Conservation (phyloP, 768 basidiomycete genomes). For the Ramaria sp. region DNA sequence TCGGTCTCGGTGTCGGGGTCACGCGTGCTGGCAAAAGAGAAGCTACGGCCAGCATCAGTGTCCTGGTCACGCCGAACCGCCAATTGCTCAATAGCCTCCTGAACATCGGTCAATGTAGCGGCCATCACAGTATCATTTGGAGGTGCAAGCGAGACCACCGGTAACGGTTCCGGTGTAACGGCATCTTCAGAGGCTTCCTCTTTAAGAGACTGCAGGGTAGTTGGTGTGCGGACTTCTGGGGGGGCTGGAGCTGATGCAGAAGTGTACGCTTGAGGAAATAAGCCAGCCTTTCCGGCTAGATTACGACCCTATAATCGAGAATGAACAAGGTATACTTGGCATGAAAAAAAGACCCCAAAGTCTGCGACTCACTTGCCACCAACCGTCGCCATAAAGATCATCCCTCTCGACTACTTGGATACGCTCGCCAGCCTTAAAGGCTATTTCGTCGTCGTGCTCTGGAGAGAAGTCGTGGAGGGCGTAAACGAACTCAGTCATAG, state of each 20-base stretch:
- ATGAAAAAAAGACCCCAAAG: constrained; percentile 9
- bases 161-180: too few relatives aligned
- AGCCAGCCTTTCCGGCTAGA: constrained; percentile 65
- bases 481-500: constrained; percentile 77
- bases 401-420: constrained; percentile 91
- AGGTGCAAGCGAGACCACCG: constrained; percentile 1
- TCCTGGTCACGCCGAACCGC: constrained; percentile 35
- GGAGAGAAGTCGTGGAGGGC: constrained; percentile 82
- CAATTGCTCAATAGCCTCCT: constrained; percentile 83
- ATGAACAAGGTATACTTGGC: constrained; percentile 5
- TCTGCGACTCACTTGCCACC: constrained; percentile 63
- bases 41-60: constrained; percentile 52
- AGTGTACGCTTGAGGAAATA: constrained; percentile 90
- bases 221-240: constrained; percentile 6
- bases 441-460: constrained; percentile 89
- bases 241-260: constrained; percentile 39
- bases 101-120: constrained; percentile 83
- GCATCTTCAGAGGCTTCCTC: constrained; percentile 31
- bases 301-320: constrained; percentile 62
- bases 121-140: constrained; percentile 39
- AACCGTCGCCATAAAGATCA: constrained; percentile 87
- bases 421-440: constrained; percentile 73
- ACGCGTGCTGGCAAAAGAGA: constrained; percentile 64
- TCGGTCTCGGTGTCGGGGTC: constrained; percentile 40
- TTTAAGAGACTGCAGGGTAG: constrained; percentile 30